A percentile compares a stretch with the other conserved stretches of the same genome.
Conservation (phyloP, 345 rosid species). For the Conringia planisiliqua region DNA sequence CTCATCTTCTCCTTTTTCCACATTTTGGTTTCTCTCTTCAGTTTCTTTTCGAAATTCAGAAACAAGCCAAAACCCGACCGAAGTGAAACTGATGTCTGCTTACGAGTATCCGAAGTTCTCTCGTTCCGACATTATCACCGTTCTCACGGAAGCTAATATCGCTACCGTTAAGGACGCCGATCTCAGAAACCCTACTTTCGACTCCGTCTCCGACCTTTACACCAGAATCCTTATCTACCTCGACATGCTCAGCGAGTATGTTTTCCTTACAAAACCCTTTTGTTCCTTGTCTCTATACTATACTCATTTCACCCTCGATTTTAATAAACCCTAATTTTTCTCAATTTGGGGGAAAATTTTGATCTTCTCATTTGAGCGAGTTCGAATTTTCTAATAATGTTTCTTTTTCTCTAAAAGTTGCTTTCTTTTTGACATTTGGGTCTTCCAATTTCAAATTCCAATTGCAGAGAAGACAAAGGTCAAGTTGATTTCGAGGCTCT, state of each 20-base stretch:
- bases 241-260: slow-evolving; percentile 62
- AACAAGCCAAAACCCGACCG: neutral
- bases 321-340: slow-evolving; percentile 5
- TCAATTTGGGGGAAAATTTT: slow-evolving; percentile 7
- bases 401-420: neutral
- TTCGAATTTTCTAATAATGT: neutral
- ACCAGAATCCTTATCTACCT: slow-evolving; percentile 64
- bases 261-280: neutral
- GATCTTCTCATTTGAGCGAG: neutral
- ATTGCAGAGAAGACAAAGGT: slow-evolving; percentile 66
- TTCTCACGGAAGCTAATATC: slow-evolving; percentile 59
- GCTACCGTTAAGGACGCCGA: slow-evolving; percentile 47
- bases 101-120: slow-evolving; percentile 64
- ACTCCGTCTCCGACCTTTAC: slow-evolving; percentile 56
- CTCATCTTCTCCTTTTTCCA: neutral
- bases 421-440: neutral
- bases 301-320: neutral
- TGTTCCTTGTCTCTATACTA: neutral
- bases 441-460: neutral
- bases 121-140: slow-evolving; percentile 52
- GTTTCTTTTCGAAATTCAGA: neutral
- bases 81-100: slow-evolving; percentile 53
- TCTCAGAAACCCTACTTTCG: slow-evolving; percentile 48
- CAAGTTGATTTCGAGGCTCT: slow-evolving; percentile 73
- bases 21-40: neutral